Evolutionary conservation across 208 protist species (phyloP).

Genomic region (Leishmania turanica): DNA sequence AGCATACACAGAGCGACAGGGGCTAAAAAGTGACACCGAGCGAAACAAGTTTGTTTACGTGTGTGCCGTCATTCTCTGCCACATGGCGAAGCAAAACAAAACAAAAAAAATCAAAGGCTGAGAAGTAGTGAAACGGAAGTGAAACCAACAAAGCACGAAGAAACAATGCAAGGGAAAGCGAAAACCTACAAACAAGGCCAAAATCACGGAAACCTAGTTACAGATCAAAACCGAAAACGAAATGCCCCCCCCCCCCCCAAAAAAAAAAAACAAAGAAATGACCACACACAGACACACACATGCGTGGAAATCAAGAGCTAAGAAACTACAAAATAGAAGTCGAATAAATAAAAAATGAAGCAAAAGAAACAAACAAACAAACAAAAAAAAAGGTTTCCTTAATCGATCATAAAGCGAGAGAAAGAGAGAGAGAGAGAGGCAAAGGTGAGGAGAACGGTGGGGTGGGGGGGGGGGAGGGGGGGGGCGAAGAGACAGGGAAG

Average conservation of each 20-base stretch:
- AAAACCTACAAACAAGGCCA: background rate
- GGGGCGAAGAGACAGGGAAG: background rate
- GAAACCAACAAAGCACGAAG: background rate
- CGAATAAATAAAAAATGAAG: background rate
- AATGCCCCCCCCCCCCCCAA: no score
- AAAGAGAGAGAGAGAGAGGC: no score
- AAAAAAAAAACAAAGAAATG: background rate
- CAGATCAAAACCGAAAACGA: background rate
- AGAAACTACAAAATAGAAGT: background rate
- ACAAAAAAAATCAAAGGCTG: background rate
- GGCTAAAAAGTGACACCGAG: background rate
- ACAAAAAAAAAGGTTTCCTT: background rate
- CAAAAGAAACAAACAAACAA: background rate
- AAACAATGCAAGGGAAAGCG: background rate
- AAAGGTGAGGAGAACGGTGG: conserved; percentile 7
- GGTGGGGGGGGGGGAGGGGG: background rate
- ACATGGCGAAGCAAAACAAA: background rate
- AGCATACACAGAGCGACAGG: background rate
- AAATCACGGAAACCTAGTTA: background rate
- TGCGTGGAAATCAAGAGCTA: background rate
- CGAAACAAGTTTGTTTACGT: background rate
- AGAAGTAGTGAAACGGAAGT: background rate
- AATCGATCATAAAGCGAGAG: background rate
- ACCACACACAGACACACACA: background rate
- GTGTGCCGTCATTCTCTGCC: background rate